phyloP scores from a whole-genome alignment of 345 rosid genomes.

The Aquilaria malaccensis region DNA sequence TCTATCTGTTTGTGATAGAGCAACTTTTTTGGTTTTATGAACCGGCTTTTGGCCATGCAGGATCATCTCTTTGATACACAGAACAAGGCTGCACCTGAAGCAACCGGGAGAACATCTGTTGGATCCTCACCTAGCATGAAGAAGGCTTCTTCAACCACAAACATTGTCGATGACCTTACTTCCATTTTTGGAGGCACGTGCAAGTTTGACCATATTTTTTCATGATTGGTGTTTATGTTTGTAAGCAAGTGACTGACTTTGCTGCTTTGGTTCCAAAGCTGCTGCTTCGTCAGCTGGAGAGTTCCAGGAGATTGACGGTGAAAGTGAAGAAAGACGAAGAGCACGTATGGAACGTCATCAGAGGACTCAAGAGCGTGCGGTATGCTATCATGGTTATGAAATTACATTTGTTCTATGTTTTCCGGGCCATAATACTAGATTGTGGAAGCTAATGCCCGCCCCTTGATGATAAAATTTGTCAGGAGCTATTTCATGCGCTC shows the following conservation, averaged over 20 bases:
- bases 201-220: conserved; percentile 5
- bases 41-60: conserved; percentile 30
- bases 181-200: conserved; percentile 84
- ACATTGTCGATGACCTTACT: conserved; percentile 72
- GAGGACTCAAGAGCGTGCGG: conserved; percentile 98
- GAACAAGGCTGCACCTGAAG: conserved; percentile 65
- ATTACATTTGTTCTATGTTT: conserved; percentile 9
- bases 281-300: conserved; percentile 52
- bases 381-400: conserved; percentile 27
- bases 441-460: neutral
- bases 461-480: neutral
- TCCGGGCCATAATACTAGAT: conserved; percentile 7
- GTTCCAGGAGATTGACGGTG: conserved; percentile 87
- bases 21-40: conserved; percentile 11
- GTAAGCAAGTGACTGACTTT: conserved; percentile 13
- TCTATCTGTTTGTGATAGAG: neutral
- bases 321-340: conserved; percentile 86
- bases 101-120: conserved; percentile 46
- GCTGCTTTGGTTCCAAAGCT: conserved; percentile 33
- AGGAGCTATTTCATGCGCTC: neutral
- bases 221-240: neutral
- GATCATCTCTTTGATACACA: conserved; percentile 70
- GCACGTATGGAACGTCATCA: conserved; percentile 95
- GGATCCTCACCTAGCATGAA: conserved; percentile 54
- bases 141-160: conserved; percentile 73